Evolutionary conservation across 768 basidiomycete species (phyloP).

Genomic region (Gautieria morchelliformis): DNA sequence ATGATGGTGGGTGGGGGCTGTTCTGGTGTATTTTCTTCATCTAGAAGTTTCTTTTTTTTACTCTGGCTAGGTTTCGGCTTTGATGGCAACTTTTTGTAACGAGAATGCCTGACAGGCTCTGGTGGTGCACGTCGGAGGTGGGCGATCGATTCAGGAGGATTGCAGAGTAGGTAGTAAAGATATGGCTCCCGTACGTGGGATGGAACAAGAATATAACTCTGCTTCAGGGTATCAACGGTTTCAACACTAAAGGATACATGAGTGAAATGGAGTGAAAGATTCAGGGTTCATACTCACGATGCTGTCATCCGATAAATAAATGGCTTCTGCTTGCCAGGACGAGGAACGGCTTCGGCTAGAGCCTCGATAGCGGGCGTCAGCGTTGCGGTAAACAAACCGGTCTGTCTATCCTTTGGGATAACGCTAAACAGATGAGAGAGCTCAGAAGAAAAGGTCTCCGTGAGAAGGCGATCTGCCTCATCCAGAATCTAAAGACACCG

Average conservation of each 20-base stretch:
- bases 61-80: conserved; percentile 24
- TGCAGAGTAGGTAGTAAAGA: conserved; percentile 79
- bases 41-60: conserved; percentile 16
- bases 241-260: conserved; percentile 49
- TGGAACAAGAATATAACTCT: conserved; percentile 85
- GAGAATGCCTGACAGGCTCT: conserved; percentile 31
- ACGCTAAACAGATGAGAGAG: conserved; percentile 65
- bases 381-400: conserved; percentile 94
- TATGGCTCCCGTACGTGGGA: conserved; percentile 92
- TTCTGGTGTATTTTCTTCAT: conserved; percentile 43
- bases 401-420: conserved; percentile 84
- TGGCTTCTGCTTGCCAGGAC: conserved; percentile 74
- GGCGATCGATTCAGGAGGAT: conserved; percentile 74
- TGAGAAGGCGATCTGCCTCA: conserved; percentile 90
- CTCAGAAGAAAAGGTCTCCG: conserved; percentile 82
- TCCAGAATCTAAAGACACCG: conserved; percentile 65
- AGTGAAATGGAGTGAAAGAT: not conserved
- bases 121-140: conserved; percentile 58
- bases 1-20: conserved; percentile 95
- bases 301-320: conserved; percentile 77
- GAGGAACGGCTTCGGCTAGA: conserved; percentile 61
- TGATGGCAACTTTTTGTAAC: conserved; percentile 15
- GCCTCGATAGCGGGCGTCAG: conserved; percentile 79
- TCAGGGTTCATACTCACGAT: conserved; percentile 36
- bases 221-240: conserved; percentile 82